These are phyloP conservation scores for Carex scoparia DNA, from an alignment of 176 grass and related monocot species.

Conservation along the genomic window DNA sequence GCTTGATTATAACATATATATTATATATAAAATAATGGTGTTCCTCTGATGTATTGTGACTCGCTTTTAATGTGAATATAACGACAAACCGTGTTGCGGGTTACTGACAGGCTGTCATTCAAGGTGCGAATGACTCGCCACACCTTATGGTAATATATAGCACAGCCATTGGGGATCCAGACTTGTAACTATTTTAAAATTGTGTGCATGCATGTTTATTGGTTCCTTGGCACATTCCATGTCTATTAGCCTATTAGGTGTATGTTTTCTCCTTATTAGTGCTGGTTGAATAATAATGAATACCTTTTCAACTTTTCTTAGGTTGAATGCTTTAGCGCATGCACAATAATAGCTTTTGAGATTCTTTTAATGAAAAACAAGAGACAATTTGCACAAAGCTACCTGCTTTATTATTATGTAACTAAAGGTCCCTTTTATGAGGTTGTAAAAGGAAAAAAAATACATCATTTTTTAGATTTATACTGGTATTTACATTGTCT, in stretches of 20 bases:
- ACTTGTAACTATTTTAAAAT: neutral
- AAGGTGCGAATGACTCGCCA: neutral
- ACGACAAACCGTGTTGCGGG: neutral
- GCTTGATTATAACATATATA: neutral
- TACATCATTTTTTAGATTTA: conserved; percentile 11
- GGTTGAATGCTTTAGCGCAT: conserved; percentile 3
- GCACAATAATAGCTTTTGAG: conserved; percentile 14
- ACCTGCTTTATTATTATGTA: neutral
- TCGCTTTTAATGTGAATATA: neutral
- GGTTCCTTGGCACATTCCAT: neutral
- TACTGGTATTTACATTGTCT: neutral
- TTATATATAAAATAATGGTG: neutral
- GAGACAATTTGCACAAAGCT: conserved; percentile 16
- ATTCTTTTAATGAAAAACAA: conserved; percentile 23
- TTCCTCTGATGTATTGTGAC: neutral
- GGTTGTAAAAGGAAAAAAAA: neutral
- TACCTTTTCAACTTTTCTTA: conserved; percentile 4
- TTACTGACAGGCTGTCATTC: neutral
- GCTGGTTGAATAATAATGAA: neutral
- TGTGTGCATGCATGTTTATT: neutral
- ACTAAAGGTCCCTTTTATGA: neutral
- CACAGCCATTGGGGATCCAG: neutral
- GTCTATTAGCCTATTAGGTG: neutral
- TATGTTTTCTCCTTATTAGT: neutral
- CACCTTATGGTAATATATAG: neutral